Percentiles rank a stretch among this genome's conserved stretches.
Evolutionary conservation across 805 yeast species (phyloP).

Genomic region (Candida patagonica): DNA sequence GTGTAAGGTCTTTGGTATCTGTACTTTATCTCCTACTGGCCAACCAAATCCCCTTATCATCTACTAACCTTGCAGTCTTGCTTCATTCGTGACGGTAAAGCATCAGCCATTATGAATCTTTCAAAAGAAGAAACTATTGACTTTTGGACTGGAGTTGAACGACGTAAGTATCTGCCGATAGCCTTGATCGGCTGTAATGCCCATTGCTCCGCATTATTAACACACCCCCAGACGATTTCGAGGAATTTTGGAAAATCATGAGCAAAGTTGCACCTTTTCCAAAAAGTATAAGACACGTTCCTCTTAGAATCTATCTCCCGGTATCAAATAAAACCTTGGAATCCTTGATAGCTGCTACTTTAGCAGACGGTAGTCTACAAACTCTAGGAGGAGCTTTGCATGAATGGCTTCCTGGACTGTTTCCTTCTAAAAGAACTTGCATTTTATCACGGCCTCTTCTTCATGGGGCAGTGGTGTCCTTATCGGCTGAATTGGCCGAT

Average conservation of each 20-base stretch:
- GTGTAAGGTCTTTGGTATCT: too few species aligned
- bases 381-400: constrained; percentile 36
- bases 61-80: too few species aligned
- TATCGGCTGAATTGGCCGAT: constrained; percentile 36
- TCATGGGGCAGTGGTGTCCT: constrained; percentile 49
- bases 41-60: too few species aligned
- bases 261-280: constrained; percentile 20
- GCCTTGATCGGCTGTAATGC: neutral
- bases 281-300: constrained; percentile 20
- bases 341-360: constrained; percentile 22
- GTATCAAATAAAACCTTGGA: constrained; percentile 30
- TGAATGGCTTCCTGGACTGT: constrained; percentile 36
- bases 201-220: neutral
- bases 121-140: constrained; percentile 49
- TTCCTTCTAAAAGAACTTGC: constrained; percentile 32
- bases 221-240: constrained; percentile 10
- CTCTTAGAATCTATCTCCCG: constrained; percentile 28
- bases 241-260: constrained; percentile 22
- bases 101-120: constrained; percentile 72
- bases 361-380: constrained; percentile 13
- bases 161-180: constrained; percentile 9
- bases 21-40: too few species aligned
- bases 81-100: constrained; percentile 62
- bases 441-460: constrained; percentile 36
- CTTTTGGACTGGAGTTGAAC: constrained; percentile 46